Evolutionary conservation across 257 asterid genomes (phyloP).

Genomic region (Capsicum rhomboideum): DNA sequence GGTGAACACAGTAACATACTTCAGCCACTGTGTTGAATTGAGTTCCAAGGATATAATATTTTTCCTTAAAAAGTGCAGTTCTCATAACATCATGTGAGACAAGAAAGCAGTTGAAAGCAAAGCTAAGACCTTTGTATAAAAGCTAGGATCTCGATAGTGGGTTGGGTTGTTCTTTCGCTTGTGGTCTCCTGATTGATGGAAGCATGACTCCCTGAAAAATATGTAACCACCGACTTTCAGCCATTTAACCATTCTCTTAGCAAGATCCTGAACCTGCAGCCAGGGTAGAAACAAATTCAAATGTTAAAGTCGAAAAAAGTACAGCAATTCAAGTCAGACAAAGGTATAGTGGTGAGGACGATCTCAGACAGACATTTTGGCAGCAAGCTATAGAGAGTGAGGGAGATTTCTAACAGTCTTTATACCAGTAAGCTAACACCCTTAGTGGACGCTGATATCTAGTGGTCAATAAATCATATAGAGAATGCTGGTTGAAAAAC

Average conservation of each 20-base stretch:
- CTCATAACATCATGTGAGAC: not conserved
- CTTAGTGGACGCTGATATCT: not conserved
- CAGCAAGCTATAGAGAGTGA: not conserved
- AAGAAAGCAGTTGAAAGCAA: not conserved
- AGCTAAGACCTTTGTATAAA: slow-evolving; percentile 68
- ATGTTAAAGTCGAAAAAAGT: not conserved
- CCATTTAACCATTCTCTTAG: slow-evolving; percentile 77
- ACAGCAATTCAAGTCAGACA: not conserved
- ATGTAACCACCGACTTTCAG: slow-evolving; percentile 86
- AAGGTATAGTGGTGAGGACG: not conserved
- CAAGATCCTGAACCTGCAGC: slow-evolving; percentile 67
- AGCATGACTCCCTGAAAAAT: slow-evolving; percentile 94
- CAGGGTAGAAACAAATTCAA: not conserved
- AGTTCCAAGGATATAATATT: not conserved
- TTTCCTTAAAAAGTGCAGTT: not conserved
- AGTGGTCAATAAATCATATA: not conserved
- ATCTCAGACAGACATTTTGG: not conserved
- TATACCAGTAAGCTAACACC: not conserved
- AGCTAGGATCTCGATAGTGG: slow-evolving; percentile 95
- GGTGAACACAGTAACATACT: not conserved
- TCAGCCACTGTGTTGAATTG: not conserved
- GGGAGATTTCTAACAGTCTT: not conserved
- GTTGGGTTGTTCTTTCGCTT: slow-evolving; percentile 81
- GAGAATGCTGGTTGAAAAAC: not conserved
- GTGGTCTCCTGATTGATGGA: slow-evolving; percentile 96